Evolutionary conservation across 768 basidiomycete species (phyloP).

Genomic region (Mycena indigotica): DNA sequence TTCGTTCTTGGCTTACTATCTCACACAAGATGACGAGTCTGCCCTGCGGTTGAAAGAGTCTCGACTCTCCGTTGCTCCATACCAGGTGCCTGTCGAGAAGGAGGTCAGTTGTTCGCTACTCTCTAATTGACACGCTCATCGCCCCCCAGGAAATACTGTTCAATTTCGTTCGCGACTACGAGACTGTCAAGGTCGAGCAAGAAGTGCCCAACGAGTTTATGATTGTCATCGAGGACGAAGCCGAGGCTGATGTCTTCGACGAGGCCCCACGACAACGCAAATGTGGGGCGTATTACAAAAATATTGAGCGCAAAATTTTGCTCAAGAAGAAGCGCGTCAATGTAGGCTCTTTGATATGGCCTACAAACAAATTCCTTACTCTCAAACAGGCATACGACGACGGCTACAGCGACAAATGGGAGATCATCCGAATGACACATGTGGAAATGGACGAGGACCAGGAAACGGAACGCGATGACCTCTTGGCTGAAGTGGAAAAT

Average conservation of each 20-base stretch:
- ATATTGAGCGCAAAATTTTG: slow-evolving; percentile 85
- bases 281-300: slow-evolving; percentile 86
- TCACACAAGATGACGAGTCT: slow-evolving; percentile 73
- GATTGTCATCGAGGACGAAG: slow-evolving; percentile 69
- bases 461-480: slow-evolving; percentile 75
- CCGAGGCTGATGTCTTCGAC: slow-evolving; percentile 35
- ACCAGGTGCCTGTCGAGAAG: slow-evolving; percentile 54
- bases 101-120: slow-evolving; percentile 45
- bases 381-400: slow-evolving; percentile 65
- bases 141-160: slow-evolving; percentile 63
- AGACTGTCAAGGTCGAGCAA: slow-evolving; percentile 84
- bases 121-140: neutral
- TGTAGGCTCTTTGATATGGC: slow-evolving; percentile 42
- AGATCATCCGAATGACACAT: slow-evolving; percentile 74
- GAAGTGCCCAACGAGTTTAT: slow-evolving; percentile 86
- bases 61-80: slow-evolving; percentile 44
- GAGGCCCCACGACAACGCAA: slow-evolving; percentile 34
- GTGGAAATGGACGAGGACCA: slow-evolving; percentile 73
- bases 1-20: slow-evolving; percentile 84
- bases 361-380: neutral
- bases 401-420: slow-evolving; percentile 79
- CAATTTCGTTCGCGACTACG: slow-evolving; percentile 81
- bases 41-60: slow-evolving; percentile 67
- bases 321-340: slow-evolving; percentile 84
- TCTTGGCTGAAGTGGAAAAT: slow-evolving; percentile 75